Evolutionary conservation across 2,329 filamentous ascomycete species (phyloP).

Genomic region (Aspergillus glaucus): DNA sequence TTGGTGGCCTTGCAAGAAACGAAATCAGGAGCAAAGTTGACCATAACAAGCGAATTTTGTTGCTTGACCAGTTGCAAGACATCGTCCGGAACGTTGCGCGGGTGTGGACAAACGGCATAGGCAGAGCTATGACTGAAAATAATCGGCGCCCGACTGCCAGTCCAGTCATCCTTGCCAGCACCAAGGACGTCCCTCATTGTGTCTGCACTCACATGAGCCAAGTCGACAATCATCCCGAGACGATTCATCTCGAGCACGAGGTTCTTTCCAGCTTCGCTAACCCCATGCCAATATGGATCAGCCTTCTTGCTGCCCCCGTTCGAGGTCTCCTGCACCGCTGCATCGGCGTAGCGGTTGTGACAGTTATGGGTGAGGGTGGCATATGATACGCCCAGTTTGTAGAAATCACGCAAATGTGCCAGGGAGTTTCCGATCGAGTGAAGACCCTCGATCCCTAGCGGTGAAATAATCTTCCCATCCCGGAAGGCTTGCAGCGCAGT

Average conservation of each 20-base stretch:
- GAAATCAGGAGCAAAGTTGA: conserved; percentile 81
- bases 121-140: conserved; percentile 88
- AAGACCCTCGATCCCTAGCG: conserved; percentile 76
- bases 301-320: conserved; percentile 33
- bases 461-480: conserved; percentile 63
- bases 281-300: conserved; percentile 49
- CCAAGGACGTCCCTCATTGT: conserved; percentile 81
- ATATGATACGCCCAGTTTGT: conserved; percentile 76
- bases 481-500: conserved; percentile 58
- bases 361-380: conserved; percentile 89
- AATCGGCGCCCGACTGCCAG: conserved; percentile 69
- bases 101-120: conserved; percentile 74
- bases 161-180: conserved; percentile 54
- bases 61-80: conserved; percentile 70
- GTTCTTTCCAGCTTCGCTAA: conserved; percentile 62
- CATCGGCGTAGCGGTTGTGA: conserved; percentile 83
- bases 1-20: conserved; percentile 64
- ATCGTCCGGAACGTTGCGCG: conserved; percentile 82
- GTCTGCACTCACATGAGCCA: conserved; percentile 70
- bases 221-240: conserved; percentile 87
- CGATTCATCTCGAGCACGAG: conserved; percentile 88
- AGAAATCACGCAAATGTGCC: conserved; percentile 63
- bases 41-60: conserved; percentile 74
- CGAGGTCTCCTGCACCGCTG: conserved; percentile 53
- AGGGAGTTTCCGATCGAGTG: conserved; percentile 84